Evolutionary conservation across 2,329 filamentous ascomycete genomes (phyloP).

Genomic region (Pseudocercospora fijiensis): DNA sequence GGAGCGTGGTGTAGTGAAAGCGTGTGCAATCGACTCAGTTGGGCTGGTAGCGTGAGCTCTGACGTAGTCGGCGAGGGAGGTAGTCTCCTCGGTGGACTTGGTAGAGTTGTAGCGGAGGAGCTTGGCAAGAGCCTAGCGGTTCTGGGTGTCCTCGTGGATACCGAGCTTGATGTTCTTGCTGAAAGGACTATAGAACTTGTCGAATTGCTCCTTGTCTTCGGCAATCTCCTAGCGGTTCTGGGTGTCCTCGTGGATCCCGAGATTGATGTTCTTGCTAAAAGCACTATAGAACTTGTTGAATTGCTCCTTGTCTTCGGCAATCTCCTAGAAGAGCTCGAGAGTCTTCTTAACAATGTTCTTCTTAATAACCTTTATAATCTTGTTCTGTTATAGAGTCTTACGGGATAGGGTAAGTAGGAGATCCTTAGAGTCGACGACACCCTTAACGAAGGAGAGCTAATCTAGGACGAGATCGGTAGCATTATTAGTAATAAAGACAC

Average conservation of each 20-base stretch:
- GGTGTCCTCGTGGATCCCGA: constrained; percentile 98
- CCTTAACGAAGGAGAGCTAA: constrained; percentile 99
- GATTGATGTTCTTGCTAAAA: constrained; percentile 99
- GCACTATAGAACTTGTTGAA: constrained; percentile 99
- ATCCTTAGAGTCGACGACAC: constrained; percentile 99
- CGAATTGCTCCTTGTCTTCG: constrained; percentile 99
- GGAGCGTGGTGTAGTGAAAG: no score
- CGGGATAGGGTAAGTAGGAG: constrained; percentile 98
- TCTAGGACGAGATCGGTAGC: constrained; percentile 98
- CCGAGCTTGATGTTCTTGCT: constrained; percentile 99
- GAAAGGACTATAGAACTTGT: constrained; percentile 99
- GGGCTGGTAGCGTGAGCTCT: no score
- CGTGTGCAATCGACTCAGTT: no score
- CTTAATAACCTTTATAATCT: constrained; percentile 99
- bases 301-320: constrained; percentile 98
- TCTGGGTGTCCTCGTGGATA: constrained; percentile 99
- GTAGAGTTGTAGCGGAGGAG: constrained; percentile 98
- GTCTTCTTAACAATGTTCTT: constrained; percentile 99
- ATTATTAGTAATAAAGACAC: constrained; percentile 99
- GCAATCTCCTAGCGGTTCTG: constrained; percentile 95
- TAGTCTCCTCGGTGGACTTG: constrained; percentile 97
- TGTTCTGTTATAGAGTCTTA: constrained; percentile 99
- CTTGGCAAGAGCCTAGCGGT: constrained; percentile 90
- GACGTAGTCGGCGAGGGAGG: constrained; percentile 94
- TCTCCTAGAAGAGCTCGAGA: constrained; percentile 98